Evolutionary conservation across 306 rosid species (phyloP).

Genomic region (Inga oerstediana): DNA sequence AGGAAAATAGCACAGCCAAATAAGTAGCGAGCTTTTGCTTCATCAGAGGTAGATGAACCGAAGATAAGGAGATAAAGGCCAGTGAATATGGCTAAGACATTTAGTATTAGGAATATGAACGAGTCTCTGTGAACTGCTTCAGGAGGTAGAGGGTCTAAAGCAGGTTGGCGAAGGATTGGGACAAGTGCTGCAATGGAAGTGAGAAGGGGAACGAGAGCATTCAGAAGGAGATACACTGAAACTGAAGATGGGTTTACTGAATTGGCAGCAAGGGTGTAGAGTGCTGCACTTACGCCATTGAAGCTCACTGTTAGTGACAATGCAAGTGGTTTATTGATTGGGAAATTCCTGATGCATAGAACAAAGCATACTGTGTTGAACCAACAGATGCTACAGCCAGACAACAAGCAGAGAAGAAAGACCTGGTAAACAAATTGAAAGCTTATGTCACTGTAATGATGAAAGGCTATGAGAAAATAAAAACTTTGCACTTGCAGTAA

Average conservation of each 20-base stretch:
- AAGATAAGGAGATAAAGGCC: slow-evolving; percentile 85
- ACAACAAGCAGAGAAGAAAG: slow-evolving; percentile 70
- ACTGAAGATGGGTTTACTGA: slow-evolving; percentile 69
- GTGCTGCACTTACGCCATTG: slow-evolving; percentile 94
- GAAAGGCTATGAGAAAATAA: neutral
- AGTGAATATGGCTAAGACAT: slow-evolving; percentile 70
- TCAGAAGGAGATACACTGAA: slow-evolving; percentile 69
- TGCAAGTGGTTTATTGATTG: slow-evolving; percentile 76
- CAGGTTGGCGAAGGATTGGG: slow-evolving; percentile 82
- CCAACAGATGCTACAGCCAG: slow-evolving; percentile 97
- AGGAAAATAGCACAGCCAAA: slow-evolving; percentile 68
- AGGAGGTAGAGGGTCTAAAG: slow-evolving; percentile 61
- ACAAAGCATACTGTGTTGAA: slow-evolving; percentile 95
- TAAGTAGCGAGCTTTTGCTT: slow-evolving; percentile 47
- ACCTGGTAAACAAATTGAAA: slow-evolving; percentile 57
- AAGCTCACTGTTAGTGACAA: slow-evolving; percentile 90
- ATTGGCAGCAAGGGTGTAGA: slow-evolving; percentile 80
- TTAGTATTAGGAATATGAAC: slow-evolving; percentile 64
- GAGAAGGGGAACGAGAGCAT: slow-evolving; percentile 76
- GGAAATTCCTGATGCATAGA: slow-evolving; percentile 87
- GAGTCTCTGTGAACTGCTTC: slow-evolving; percentile 72
- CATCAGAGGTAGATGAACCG: slow-evolving; percentile 48
- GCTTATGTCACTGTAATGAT: slow-evolving; percentile 3
- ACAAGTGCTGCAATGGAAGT: slow-evolving; percentile 53
- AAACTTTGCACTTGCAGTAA: neutral